These are phyloP conservation scores for Aphanomyces astaci DNA, from an alignment of 352 stramenopile species.

Conservation along the genomic window DNA sequence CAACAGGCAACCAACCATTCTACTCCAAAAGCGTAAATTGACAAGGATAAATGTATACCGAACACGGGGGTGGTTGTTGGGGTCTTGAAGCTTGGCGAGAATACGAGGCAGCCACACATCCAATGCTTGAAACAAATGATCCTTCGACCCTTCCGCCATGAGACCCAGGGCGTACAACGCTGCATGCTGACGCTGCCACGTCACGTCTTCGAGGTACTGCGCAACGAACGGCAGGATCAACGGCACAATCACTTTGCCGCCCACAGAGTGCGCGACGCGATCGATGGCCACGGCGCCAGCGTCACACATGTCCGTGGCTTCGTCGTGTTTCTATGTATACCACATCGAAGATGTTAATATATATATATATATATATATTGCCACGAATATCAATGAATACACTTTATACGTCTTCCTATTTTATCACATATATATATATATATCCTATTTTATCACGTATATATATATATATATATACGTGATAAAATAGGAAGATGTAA, in stretches of 20 bases:
- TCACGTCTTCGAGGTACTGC: constrained; percentile 37
- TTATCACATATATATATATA: no score
- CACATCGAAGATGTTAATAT: no score
- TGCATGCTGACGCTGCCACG: constrained; percentile 48
- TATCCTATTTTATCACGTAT: no score
- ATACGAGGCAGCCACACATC: constrained; percentile 68
- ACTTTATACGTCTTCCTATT: no score
- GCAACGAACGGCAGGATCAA: constrained; percentile 72
- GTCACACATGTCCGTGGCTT: constrained; percentile 49
- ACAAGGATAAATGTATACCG: no score
- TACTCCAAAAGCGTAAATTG: no score
- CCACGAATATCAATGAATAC: no score
- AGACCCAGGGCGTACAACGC: constrained; percentile 72
- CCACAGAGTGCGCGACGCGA: constrained; percentile 60
- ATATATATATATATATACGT: no score
- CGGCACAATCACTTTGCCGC: constrained; percentile 62
- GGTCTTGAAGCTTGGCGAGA: constrained; percentile 53
- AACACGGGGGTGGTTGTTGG: constrained; percentile 63
- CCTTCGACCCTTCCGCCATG: constrained; percentile 40
- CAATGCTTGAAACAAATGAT: constrained; percentile 68
- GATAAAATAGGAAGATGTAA: no score
- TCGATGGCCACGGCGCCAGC: constrained; percentile 68
- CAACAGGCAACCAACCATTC: no score
- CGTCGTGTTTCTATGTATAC: constrained; percentile 27
- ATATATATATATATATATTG: no score